Percentiles rank a stretch among this genome's conserved stretches.
These are phyloP conservation scores for Entomophthora muscae DNA, from an alignment of 371 early-diverging fungal genomes.

Conservation along the genomic window DNA sequence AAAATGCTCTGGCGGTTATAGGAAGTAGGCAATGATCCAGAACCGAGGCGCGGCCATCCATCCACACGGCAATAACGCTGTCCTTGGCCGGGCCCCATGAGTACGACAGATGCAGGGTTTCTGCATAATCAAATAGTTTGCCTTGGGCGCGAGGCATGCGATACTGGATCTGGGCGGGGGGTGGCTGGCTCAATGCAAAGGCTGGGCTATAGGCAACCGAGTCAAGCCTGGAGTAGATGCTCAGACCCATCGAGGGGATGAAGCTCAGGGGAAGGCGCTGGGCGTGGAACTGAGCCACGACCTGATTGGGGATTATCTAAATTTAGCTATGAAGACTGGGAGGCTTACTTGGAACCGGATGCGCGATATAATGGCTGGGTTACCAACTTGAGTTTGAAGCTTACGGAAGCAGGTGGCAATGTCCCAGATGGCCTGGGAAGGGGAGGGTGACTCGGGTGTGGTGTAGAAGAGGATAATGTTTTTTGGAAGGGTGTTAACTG, in stretches of 20 bases:
- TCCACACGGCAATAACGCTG: conserved; percentile 1
- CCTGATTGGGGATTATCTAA: background rate
- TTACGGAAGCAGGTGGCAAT: background rate
- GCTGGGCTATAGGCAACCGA: background rate
- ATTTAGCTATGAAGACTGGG: background rate
- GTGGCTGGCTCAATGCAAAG: background rate
- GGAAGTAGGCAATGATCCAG: background rate
- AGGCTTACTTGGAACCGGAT: conserved; percentile 2
- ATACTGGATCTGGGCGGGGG: background rate
- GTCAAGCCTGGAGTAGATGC: conserved; percentile 1
- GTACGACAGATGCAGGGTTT: conserved; percentile 1
- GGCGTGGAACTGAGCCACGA: background rate
- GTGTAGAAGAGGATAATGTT: background rate
- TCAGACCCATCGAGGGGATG: background rate
- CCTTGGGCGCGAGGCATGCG: background rate
- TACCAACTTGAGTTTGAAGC: background rate
- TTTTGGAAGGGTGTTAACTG: background rate
- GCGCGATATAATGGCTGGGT: background rate
- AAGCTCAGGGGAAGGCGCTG: background rate
- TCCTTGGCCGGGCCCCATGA: background rate
- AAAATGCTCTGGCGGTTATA: background rate
- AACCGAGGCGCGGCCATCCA: background rate
- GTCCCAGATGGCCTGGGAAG: background rate
- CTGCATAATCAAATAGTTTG: background rate
- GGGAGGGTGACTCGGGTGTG: conserved; percentile 1